Percentiles rank a stretch among this genome's conserved stretches.
Conservation (phyloP, 352 stramenopile species). For the Phytophthora hibernalis region DNA sequence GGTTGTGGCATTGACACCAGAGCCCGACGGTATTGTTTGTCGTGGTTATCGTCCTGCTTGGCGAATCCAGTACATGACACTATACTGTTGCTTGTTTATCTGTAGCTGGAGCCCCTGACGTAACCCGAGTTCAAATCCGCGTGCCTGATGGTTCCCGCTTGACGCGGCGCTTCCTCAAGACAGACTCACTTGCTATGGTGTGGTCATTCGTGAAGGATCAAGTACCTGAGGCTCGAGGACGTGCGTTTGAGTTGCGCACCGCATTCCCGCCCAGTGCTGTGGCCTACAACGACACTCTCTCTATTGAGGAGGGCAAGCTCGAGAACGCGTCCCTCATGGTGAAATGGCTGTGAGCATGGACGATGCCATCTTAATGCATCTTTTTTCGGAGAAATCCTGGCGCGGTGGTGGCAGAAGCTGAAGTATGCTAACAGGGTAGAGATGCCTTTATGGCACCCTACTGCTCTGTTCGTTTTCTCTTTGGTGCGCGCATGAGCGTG, state of each 20-base stretch:
- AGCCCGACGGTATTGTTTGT: conserved; percentile 59
- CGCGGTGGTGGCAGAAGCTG: background rate
- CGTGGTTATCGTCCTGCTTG: background rate
- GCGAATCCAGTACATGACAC: conserved; percentile 8
- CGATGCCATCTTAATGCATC: background rate
- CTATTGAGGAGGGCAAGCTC: conserved; percentile 71
- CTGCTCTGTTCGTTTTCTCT: background rate
- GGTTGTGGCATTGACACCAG: conserved; percentile 52
- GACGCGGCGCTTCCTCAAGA: conserved; percentile 78
- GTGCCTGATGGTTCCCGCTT: conserved; percentile 70
- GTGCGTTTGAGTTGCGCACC: conserved; percentile 79
- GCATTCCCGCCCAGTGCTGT: conserved; percentile 66
- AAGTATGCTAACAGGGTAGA: background rate
- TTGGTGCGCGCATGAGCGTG: background rate
- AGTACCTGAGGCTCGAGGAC: conserved; percentile 71
- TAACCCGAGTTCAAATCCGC: conserved; percentile 78
- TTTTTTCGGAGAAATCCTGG: background rate
- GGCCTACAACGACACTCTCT: conserved; percentile 55
- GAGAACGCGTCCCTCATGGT: conserved; percentile 83
- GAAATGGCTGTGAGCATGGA: conserved; percentile 60
- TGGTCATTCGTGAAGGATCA: conserved; percentile 80
- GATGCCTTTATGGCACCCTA: background rate
- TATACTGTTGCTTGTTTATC: conserved; percentile 1
- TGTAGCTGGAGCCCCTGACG: conserved; percentile 54
- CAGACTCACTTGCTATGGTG: conserved; percentile 66